Evolutionary conservation across 441 rosid genomes (phyloP).

Genomic region (Euphorbia celastroides): DNA sequence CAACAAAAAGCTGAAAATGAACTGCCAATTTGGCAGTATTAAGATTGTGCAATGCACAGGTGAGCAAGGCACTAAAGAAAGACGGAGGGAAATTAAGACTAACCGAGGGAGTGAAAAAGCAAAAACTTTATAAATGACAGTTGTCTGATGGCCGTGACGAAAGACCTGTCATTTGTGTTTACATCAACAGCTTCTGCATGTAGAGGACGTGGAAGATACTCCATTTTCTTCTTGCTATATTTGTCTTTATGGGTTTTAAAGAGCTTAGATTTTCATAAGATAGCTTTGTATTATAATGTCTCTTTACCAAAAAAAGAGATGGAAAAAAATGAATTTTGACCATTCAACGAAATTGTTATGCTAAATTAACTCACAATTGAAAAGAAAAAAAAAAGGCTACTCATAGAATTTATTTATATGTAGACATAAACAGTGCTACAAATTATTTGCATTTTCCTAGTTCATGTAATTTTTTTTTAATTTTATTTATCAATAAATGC

Average conservation of each 20-base stretch:
- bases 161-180: not conserved
- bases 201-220: not conserved
- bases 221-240: too few relatives aligned
- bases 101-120: not conserved
- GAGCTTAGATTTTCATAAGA: too few relatives aligned
- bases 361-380: not conserved
- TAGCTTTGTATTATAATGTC: not conserved
- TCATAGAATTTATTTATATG: too few relatives aligned
- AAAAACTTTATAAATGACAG: not conserved
- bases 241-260: not conserved
- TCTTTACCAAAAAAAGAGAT: too few relatives aligned
- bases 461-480: not conserved
- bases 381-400: not conserved
- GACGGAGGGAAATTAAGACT: not conserved
- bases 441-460: not conserved
- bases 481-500: not conserved
- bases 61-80: not conserved
- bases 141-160: not conserved
- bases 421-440: not conserved
- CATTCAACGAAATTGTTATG: not conserved
- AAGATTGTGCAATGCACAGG: not conserved
- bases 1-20: not conserved
- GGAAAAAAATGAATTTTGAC: not conserved
- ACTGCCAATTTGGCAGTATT: not conserved
- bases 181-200: conserved; percentile 2